These are phyloP conservation scores for Lojkania enalia DNA, from an alignment of 2,329 filamentous ascomycete species.

Conservation along the genomic window DNA sequence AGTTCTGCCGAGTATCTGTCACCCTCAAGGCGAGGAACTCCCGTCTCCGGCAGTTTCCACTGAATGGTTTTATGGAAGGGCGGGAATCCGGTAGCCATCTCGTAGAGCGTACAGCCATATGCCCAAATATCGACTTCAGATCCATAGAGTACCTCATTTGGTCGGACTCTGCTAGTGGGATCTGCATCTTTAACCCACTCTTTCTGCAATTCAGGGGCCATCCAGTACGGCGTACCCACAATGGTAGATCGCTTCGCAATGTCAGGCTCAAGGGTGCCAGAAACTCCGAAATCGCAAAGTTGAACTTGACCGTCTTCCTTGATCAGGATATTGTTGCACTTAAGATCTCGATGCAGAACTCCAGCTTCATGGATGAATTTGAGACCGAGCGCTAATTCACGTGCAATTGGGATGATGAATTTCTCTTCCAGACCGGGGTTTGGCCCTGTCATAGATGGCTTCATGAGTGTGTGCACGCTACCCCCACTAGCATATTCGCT, in stretches of 20 bases:
- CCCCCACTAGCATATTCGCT: slow-evolving; percentile 85
- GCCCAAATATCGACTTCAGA: slow-evolving; percentile 75
- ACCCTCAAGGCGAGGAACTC: slow-evolving; percentile 69
- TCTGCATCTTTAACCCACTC: slow-evolving; percentile 60
- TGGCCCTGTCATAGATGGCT: slow-evolving; percentile 38
- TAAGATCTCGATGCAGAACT: slow-evolving; percentile 67
- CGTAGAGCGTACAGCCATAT: slow-evolving; percentile 78
- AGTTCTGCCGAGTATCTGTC: slow-evolving; percentile 70
- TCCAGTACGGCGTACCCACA: slow-evolving; percentile 83
- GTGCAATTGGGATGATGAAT: slow-evolving; percentile 66
- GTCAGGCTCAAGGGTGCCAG: slow-evolving; percentile 74
- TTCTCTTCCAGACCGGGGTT: slow-evolving; percentile 57
- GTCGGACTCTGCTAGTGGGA: slow-evolving; percentile 53
- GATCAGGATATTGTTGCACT: slow-evolving; percentile 76
- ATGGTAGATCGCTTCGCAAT: slow-evolving; percentile 78
- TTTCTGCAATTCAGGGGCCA: slow-evolving; percentile 72
- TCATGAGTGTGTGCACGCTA: slow-evolving; percentile 70
- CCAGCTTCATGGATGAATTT: slow-evolving; percentile 67
- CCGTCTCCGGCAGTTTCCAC: slow-evolving; percentile 46
- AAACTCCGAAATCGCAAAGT: slow-evolving; percentile 83
- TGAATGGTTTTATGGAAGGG: slow-evolving; percentile 60
- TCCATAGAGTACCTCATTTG: slow-evolving; percentile 58
- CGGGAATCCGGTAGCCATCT: slow-evolving; percentile 77
- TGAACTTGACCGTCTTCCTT: slow-evolving; percentile 77
- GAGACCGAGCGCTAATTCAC: slow-evolving; percentile 64